Evolutionary conservation across 1,139 yeast species (phyloP), one percentile per base, ranked within the genome.

Genomic region (Debaryomyces psychrophilus): DNA sequence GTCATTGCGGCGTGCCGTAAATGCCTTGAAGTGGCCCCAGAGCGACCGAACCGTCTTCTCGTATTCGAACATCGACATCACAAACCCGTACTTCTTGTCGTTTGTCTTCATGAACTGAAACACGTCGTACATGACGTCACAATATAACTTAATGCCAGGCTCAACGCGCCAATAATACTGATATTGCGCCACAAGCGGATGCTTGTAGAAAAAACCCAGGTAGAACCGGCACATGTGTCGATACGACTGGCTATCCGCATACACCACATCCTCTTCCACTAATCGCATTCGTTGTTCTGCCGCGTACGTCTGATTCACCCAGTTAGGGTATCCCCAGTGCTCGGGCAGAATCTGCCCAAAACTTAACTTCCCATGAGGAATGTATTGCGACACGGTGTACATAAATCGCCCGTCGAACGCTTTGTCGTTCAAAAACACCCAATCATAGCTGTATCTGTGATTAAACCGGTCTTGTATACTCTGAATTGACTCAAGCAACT

Each of bases 391-490:
- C 5, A 69, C 47, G 9, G 56, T 44, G 39, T 50, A 51, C 4
- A 64, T 59, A 49, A 71, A 69, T n/a, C 57, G 58, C 3, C 46
- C 48, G 17, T 55, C 49, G 44, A 71, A 71, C 3, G 65, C 65
- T 41, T 58, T 56, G 49, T 71, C 72, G 51, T 71, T 71, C 8
- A 70, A 52, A 52, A 70, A 68, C 3, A 69, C 68, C 57, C 62
- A 70, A 46, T 70, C 74, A 49, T 70, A 68, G 44, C 64, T 52
- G 62, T 65, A 85, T 46, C 77, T 67, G 29, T 69, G 59, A 67
- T 89, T 88, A 69, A 88, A 89, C 41, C 93, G 74, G 57, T 81
- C 84, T 67, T 89, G 92, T 31, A 87, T 78, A 43, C 79, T 72
- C 46, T 80, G 76, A 39, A 89, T 81, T 4, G 95, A 81, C 43